Percentiles rank a stretch among this genome's conserved stretches.
Evolutionary conservation across 805 yeast genomes (phyloP).

Genomic region (Clavispora fructus): DNA sequence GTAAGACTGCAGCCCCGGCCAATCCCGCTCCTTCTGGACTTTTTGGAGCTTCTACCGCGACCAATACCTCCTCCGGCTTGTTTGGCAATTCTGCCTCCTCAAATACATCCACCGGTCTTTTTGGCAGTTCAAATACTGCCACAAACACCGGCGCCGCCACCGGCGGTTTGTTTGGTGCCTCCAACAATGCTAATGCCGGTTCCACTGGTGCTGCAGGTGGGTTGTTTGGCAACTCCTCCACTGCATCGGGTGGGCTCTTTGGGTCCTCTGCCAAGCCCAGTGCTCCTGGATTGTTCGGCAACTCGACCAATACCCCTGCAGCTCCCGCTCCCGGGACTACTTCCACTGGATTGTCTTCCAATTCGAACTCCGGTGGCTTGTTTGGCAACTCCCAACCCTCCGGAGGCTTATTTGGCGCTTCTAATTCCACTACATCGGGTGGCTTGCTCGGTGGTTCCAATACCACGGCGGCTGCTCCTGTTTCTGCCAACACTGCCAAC

Average conservation of each 20-base stretch:
- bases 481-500: slow-evolving; percentile 11
- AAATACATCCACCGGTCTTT: not conserved
- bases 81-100: slow-evolving; percentile 2
- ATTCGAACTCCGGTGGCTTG: slow-evolving; percentile 2
- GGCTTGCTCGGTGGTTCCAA: slow-evolving; percentile 1
- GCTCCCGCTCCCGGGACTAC: not conserved
- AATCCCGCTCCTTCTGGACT: not conserved
- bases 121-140: not conserved
- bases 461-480: not conserved
- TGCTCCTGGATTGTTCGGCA: slow-evolving; percentile 1
- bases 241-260: slow-evolving; percentile 6
- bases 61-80: slow-evolving; percentile 2
- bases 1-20: not conserved
- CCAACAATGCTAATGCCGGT: not conserved
- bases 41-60: not conserved
- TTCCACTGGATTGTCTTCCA: not conserved
- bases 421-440: not conserved
- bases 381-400: slow-evolving; percentile 4
- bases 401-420: slow-evolving; percentile 8
- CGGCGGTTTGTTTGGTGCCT: slow-evolving; percentile 9
- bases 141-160: not conserved
- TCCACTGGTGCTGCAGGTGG: not conserved
- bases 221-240: not conserved
- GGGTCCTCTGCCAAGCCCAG: slow-evolving; percentile 1
- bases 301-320: not conserved